These are phyloP conservation scores for Pestalotiopsis sp. DNA, from an alignment of 2,329 filamentous ascomycete genomes.

Conservation along the genomic window DNA sequence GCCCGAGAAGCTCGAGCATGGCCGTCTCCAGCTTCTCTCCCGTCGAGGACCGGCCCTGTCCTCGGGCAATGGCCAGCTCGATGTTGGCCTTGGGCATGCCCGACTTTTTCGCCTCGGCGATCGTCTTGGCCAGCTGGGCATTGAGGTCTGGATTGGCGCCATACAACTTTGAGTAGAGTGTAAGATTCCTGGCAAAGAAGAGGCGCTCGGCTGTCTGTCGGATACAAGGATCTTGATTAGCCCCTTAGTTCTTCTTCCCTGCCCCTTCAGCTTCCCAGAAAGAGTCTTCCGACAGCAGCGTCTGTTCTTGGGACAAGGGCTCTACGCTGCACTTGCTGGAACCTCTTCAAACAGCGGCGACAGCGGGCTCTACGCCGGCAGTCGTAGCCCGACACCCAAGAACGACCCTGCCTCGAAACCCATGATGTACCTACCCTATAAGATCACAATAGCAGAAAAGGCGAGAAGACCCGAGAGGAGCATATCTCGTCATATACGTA, in stretches of 20 bases:
- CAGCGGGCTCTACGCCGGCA: no score
- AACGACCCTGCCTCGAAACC: no score
- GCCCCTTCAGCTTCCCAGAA: neutral
- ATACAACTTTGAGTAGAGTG: conserved; percentile 75
- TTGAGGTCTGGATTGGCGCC: conserved; percentile 77
- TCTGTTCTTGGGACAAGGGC: neutral
- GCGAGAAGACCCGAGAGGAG: neutral
- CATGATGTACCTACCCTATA: no score
- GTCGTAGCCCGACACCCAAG: no score
- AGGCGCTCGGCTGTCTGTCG: conserved; percentile 64
- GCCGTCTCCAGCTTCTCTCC: conserved; percentile 78
- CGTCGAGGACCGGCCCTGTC: conserved; percentile 78
- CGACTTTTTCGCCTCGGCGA: conserved; percentile 80
- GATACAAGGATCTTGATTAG: neutral
- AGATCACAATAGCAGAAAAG: no score
- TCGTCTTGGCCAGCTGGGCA: conserved; percentile 71
- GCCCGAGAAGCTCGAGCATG: conserved; percentile 80
- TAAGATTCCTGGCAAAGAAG: conserved; percentile 71
- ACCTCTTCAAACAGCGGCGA: no score
- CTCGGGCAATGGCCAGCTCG: conserved; percentile 83
- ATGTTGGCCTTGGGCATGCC: conserved; percentile 84
- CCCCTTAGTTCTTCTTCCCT: neutral
- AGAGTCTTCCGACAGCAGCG: neutral
- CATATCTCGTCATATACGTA: neutral
- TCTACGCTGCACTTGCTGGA: no score